Percentiles rank a stretch among this genome's conserved stretches.
Conservation (phyloP, 345 rosid species). For the Aquilaria malaccensis region DNA sequence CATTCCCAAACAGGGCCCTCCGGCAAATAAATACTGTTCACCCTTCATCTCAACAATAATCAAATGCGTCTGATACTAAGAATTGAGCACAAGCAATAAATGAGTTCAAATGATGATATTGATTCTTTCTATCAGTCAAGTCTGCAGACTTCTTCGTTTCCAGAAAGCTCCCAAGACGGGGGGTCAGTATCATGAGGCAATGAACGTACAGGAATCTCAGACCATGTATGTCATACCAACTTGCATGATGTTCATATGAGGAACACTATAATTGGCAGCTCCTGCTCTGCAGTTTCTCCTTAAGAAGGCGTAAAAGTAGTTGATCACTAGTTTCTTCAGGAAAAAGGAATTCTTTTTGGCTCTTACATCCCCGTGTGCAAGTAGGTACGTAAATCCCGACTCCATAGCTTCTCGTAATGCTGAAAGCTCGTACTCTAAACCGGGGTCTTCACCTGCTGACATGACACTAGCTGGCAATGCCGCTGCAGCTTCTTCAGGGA, state of each 20-base stretch:
- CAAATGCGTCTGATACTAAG: too few species aligned
- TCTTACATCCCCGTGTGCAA: conserved; percentile 72
- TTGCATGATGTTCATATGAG: conserved; percentile 82
- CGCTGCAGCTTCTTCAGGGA: conserved; percentile 21
- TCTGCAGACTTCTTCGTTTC: too few species aligned
- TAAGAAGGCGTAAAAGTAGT: conserved; percentile 82
- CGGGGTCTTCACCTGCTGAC: conserved; percentile 58
- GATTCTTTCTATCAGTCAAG: too few species aligned
- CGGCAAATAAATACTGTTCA: too few species aligned
- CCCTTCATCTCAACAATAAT: too few species aligned
- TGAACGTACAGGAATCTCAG: conserved; percentile 15
- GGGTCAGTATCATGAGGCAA: too few species aligned
- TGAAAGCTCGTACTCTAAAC: conserved; percentile 75
- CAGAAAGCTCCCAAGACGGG: too few species aligned
- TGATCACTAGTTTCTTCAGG: conserved; percentile 81
- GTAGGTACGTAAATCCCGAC: conserved; percentile 69
- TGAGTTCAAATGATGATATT: too few species aligned
- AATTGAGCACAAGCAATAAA: too few species aligned
- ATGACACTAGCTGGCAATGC: conserved; percentile 45
- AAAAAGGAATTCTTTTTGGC: conserved; percentile 78
- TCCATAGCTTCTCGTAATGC: conserved; percentile 76
- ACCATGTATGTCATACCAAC: conserved; percentile 93
- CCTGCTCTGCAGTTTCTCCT: conserved; percentile 86
- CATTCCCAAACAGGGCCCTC: too few species aligned
- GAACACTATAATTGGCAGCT: conserved; percentile 72